phyloP scores from a whole-genome alignment of 306 rosid species.

The Trifolium subterraneum region DNA sequence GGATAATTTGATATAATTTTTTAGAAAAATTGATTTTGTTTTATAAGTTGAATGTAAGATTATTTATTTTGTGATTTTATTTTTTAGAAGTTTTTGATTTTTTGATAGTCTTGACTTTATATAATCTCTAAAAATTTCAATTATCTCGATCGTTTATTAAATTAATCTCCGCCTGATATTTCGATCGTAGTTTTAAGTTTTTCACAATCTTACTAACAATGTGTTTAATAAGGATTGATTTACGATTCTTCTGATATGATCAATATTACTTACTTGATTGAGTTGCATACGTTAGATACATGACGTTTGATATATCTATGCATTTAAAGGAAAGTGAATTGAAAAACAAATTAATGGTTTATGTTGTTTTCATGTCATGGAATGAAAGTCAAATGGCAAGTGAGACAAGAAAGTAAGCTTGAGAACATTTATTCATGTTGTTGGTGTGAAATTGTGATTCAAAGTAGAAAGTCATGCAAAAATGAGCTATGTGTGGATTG shows the following conservation, averaged over 20 bases:
- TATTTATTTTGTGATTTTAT: neutral
- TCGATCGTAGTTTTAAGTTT: neutral
- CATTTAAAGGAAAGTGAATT: neutral
- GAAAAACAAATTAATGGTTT: neutral
- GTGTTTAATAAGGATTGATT: neutral
- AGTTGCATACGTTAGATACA: neutral
- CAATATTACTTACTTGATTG: neutral
- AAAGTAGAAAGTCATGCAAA: neutral
- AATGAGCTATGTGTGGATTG: neutral
- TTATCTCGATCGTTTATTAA: neutral
- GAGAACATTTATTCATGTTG: neutral
- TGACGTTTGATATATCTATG: neutral
- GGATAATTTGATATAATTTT: neutral
- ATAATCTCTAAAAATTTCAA: neutral
- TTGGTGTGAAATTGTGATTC: neutral
- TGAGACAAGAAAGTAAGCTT: neutral
- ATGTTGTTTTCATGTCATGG: neutral
- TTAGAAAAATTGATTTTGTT: neutral
- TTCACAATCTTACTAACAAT: neutral
- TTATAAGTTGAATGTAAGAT: neutral
- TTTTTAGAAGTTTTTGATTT: too few species aligned
- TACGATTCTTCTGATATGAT: accelerated
- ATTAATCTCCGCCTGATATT: neutral
- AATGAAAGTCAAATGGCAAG: neutral
- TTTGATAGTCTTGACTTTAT: too few species aligned